Conservation (phyloP, 495 filamentous ascomycete species). For the Cryomyces minteri region DNA sequence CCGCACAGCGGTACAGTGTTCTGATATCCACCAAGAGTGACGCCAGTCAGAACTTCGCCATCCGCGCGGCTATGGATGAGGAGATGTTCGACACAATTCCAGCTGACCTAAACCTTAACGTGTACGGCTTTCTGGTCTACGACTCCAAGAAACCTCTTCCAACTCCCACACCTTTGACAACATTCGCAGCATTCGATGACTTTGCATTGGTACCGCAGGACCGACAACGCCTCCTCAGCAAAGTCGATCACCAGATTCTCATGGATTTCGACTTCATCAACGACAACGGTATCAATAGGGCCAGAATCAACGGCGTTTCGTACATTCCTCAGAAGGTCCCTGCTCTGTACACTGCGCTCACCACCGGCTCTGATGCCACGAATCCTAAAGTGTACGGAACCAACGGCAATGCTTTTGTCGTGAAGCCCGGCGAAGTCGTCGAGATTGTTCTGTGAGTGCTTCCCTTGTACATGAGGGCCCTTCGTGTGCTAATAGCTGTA, state of each 20-base stretch:
- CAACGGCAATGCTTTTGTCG: not conserved
- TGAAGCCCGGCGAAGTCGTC: not conserved
- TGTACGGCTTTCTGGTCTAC: conserved; percentile 5
- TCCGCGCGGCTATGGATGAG: conserved; percentile 7
- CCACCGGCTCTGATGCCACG: not conserved
- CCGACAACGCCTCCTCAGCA: not conserved
- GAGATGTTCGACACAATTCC: conserved; percentile 4
- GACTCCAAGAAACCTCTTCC: not conserved
- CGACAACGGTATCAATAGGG: not conserved
- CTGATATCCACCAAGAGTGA: conserved; percentile 11
- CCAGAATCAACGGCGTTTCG: not conserved
- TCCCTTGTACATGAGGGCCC: not conserved
- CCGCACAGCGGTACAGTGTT: conserved; percentile 21
- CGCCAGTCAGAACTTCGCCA: conserved; percentile 2
- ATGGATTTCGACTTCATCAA: conserved; percentile 3
- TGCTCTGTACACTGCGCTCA: not conserved
- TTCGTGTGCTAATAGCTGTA: too few relatives aligned
- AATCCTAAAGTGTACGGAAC: not conserved
- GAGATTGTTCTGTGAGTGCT: not conserved
- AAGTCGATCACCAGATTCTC: conserved; percentile 2
- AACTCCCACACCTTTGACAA: not conserved
- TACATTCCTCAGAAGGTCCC: conserved; percentile 2
- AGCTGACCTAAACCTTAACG: conserved; percentile 1
- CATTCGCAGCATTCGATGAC: conserved; percentile 2
- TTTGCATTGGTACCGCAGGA: conserved; percentile 9